Base-by-base conservation (phyloP, 2,329 filamentous ascomycete genomes). In the Colletotrichum eleusines region DNA sequence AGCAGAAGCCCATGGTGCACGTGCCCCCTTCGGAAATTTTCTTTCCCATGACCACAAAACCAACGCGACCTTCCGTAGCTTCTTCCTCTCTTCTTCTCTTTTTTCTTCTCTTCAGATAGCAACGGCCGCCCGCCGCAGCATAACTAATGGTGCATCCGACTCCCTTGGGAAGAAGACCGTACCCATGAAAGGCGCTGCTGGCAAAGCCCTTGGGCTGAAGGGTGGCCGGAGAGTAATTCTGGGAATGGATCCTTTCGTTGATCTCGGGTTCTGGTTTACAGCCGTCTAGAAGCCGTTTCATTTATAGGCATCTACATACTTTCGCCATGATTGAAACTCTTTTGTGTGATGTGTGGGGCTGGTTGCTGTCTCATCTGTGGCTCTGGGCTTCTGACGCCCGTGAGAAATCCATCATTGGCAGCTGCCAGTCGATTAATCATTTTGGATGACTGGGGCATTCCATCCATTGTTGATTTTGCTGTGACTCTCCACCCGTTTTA, bases 221-320 rank as follows among this genome's bases (percentile, higher is more conserved):
- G 64, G 53, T 57, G 71, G 71, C 50, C 68, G 64, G 62, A 74
- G 72, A 74, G 57, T 73, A 73, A 73, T 67, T 65, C 67, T 66
- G 62, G 67, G 72, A 70, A 68, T 59, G 71, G 72, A 74, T 74
- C 72, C 72, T 74, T n/a, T 74, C 72, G 72, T 74, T 74, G 71
- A 74, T 74, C 72, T 74, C 72, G 72, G 69, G 54, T 67, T 71
- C 72, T 65, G 61, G 63, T 63, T 60, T 61, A 38, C 54, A 46
- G 53, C 60, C 72, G 53, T 73, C 72, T 66, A 62, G 71, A 71
- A 66, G 42, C 71, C 72, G 72, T 74, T 74, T 74, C 72, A 73
- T 74, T 74, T 73, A 68, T 51, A 64, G 72, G 62, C 69, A 74
- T 74, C 72, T 74, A 74, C 72, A 74, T 66, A 48, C 42, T 69